These are phyloP conservation scores for Fusarium luffae DNA, from an alignment of 2,329 filamentous ascomycete species.

Conservation along the genomic window DNA sequence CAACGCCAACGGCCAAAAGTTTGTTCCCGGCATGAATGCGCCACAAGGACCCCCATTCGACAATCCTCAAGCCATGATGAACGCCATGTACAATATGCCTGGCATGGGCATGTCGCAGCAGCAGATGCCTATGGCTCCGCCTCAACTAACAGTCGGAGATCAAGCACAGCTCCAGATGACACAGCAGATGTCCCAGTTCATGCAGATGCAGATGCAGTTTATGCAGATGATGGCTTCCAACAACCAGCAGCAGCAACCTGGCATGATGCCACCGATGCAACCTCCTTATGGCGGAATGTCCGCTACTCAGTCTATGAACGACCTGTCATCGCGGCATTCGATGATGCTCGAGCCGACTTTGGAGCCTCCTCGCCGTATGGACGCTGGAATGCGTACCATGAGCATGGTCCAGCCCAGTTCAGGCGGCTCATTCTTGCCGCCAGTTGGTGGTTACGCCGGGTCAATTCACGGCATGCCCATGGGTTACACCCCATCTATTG, in stretches of 20 bases:
- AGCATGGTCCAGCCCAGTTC: slow-evolving; percentile 82
- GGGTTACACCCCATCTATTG: slow-evolving; percentile 89
- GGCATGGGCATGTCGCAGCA: slow-evolving; percentile 46
- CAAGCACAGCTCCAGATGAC: slow-evolving; percentile 83
- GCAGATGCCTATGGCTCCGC: slow-evolving; percentile 54
- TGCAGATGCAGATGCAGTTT: slow-evolving; percentile 95
- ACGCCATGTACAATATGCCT: slow-evolving; percentile 49
- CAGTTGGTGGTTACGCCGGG: slow-evolving; percentile 48
- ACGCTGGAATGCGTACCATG: slow-evolving; percentile 73
- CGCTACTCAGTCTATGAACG: slow-evolving; percentile 56
- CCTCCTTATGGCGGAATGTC: slow-evolving; percentile 44
- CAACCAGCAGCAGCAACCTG: slow-evolving; percentile 42
- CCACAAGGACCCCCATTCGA: slow-evolving; percentile 58
- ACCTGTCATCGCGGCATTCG: slow-evolving; percentile 58
- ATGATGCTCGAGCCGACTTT: slow-evolving; percentile 60
- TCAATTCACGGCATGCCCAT: slow-evolving; percentile 53
- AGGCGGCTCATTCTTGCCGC: slow-evolving; percentile 65
- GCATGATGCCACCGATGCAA: slow-evolving; percentile 45
- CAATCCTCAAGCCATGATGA: slow-evolving; percentile 57
- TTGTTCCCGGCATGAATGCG: slow-evolving; percentile 51
- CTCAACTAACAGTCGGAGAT: slow-evolving; percentile 68
- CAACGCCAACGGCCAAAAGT: slow-evolving; percentile 66
- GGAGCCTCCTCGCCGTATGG: slow-evolving; percentile 56
- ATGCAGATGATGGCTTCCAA: slow-evolving; percentile 81
- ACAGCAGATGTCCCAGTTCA: slow-evolving; percentile 86